Evolutionary conservation across 2,329 filamentous ascomycete species (phyloP).

Genomic region (Colletotrichum caudatum): DNA sequence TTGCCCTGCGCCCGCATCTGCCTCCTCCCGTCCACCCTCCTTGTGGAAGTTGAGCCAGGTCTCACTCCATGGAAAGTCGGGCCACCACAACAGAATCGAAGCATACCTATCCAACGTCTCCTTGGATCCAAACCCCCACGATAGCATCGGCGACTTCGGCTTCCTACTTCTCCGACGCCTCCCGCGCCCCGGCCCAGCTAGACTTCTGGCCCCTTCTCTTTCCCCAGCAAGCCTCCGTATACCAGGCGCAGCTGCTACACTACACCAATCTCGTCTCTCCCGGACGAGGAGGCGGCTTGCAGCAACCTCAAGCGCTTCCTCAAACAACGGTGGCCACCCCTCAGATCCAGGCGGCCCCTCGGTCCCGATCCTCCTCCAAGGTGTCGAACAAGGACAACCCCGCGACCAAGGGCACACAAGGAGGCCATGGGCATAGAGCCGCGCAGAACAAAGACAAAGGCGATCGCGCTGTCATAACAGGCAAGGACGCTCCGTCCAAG

Average conservation of each 20-base stretch:
- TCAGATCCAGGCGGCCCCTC: constrained; percentile 66
- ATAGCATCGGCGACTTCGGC: constrained; percentile 46
- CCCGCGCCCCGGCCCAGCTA: constrained; percentile 55
- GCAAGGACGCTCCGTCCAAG: constrained; percentile 65
- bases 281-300: constrained; percentile 66
- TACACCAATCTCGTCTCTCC: constrained; percentile 75
- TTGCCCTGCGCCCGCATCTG: constrained; percentile 23
- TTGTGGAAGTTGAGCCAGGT: constrained; percentile 46
- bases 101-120: constrained; percentile 58
- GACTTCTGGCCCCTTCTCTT: constrained; percentile 69
- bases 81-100: constrained; percentile 62
- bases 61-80: constrained; percentile 64
- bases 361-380: constrained; percentile 71
- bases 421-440: constrained; percentile 75
- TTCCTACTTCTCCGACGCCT: constrained; percentile 39
- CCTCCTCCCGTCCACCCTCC: constrained; percentile 24
- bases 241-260: constrained; percentile 72
- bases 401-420: constrained; percentile 60
- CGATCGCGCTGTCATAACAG: constrained; percentile 71
- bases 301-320: constrained; percentile 64
- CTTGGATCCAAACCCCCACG: constrained; percentile 53
- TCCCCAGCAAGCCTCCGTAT: constrained; percentile 69
- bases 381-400: constrained; percentile 66
- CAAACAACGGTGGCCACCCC: constrained; percentile 62
- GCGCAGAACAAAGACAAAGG: constrained; percentile 68